phyloP scores from a whole-genome alignment of 441 rosid species.

The Pelargonium myrrhifolium region DNA sequence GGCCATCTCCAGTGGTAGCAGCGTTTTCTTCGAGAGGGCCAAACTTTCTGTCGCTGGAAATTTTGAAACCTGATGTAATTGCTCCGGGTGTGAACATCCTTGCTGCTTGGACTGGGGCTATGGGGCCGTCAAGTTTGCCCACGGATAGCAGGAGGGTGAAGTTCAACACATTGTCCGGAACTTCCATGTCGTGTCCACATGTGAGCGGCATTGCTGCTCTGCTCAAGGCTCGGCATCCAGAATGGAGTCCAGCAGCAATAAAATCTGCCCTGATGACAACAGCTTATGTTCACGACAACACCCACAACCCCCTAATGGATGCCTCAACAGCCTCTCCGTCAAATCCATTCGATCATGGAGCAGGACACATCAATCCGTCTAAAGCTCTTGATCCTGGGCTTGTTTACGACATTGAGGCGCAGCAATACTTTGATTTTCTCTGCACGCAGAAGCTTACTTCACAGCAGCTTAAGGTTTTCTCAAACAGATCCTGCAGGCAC shows the following conservation, averaged over 20 bases:
- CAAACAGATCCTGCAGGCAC: conserved; percentile 61
- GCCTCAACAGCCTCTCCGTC: conserved; percentile 47
- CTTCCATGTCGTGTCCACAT: conserved; percentile 96
- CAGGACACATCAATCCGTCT: conserved; percentile 74
- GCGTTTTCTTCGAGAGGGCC: conserved; percentile 94
- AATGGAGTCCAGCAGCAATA: conserved; percentile 81
- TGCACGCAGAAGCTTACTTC: conserved; percentile 62
- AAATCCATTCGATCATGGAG: conserved; percentile 61
- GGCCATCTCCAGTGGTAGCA: conserved; percentile 86
- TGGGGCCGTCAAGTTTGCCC: conserved; percentile 68
- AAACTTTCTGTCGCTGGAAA: conserved; percentile 57
- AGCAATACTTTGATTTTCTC: conserved; percentile 75
- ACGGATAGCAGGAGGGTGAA: conserved; percentile 56
- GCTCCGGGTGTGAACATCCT: conserved; percentile 94
- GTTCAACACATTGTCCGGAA: conserved; percentile 80
- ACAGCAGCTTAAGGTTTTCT: conserved; percentile 53
- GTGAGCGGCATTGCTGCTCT: conserved; percentile 86
- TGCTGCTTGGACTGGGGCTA: conserved; percentile 75
- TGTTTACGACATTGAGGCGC: conserved; percentile 64
- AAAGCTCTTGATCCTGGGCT: conserved; percentile 82
- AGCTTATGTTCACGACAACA: conserved; percentile 79
- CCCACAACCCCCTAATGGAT: conserved; percentile 42
- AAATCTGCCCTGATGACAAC: conserved; percentile 94
- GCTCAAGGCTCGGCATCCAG: conserved; percentile 80
- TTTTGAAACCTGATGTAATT: conserved; percentile 74